These are phyloP conservation scores for Candida patagonica DNA, from an alignment of 805 yeast species.

Conservation along the genomic window DNA sequence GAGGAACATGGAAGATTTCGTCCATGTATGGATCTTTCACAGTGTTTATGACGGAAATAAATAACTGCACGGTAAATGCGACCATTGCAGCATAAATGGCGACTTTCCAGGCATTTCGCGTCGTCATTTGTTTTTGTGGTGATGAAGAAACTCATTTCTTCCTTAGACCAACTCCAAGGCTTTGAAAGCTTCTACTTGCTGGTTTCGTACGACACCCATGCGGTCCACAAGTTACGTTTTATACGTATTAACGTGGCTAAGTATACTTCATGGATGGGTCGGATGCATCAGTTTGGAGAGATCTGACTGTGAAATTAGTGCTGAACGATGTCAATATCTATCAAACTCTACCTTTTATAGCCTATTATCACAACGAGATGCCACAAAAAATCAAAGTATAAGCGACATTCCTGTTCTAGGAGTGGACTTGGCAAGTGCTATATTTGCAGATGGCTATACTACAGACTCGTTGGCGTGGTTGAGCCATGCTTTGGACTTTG, in stretches of 20 bases:
- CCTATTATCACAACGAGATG: slow-evolving; percentile 28
- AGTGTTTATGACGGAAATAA: too few relatives aligned
- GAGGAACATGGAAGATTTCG: slow-evolving; percentile 80
- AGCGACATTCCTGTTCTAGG: slow-evolving; percentile 29
- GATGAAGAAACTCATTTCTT: too few relatives aligned
- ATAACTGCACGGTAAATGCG: too few relatives aligned
- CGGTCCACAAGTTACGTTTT: too few relatives aligned
- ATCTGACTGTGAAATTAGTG: slow-evolving; percentile 3
- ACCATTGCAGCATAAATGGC: too few relatives aligned
- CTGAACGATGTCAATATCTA: slow-evolving; percentile 14
- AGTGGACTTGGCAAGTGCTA: slow-evolving; percentile 23
- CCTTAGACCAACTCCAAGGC: too few relatives aligned
- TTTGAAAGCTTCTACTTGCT: too few relatives aligned
- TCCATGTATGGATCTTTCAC: slow-evolving; percentile 35
- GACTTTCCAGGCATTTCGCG: too few relatives aligned
- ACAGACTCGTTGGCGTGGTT: slow-evolving; percentile 18
- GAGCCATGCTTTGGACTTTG: slow-evolving; percentile 24
- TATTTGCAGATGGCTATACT: slow-evolving; percentile 28
- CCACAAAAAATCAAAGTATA: slow-evolving; percentile 24
- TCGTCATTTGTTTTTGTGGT: too few relatives aligned
- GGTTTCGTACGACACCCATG: too few relatives aligned
- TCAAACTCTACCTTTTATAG: slow-evolving; percentile 16
- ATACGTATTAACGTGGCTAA: not conserved
- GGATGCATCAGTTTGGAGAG: not conserved
- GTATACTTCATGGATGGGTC: not conserved